These are phyloP conservation scores for Irpex lacteus DNA, from an alignment of 1,284 basidiomycete species.

Conservation along the genomic window DNA sequence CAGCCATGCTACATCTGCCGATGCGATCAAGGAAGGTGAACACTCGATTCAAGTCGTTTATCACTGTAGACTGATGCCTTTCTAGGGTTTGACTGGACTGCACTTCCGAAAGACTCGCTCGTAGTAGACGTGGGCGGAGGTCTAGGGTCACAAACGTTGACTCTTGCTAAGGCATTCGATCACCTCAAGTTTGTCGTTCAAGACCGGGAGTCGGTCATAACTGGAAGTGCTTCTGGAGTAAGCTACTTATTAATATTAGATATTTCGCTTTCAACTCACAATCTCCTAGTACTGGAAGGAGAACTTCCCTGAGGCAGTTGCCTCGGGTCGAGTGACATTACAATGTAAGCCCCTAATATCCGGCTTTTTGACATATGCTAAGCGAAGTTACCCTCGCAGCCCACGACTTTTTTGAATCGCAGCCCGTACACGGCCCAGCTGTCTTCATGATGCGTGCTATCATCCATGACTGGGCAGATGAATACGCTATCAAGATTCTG, in stretches of 20 bases:
- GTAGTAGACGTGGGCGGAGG: constrained; percentile 26
- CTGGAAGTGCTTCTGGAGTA: constrained; percentile 14
- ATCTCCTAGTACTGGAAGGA: constrained; percentile 8
- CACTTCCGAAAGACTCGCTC: constrained; percentile 2
- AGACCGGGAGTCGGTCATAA: constrained; percentile 28
- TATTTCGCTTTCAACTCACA: too few relatives aligned
- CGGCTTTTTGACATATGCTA: background rate
- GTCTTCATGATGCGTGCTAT: constrained; percentile 27
- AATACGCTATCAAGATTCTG: constrained; percentile 21
- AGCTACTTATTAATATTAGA: background rate
- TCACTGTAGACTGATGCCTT: background rate
- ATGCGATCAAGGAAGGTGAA: constrained; percentile 13
- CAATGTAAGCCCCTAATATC: constrained; percentile 10
- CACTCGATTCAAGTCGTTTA: constrained; percentile 7
- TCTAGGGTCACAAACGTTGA: constrained; percentile 20
- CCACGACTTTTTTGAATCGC: constrained; percentile 31
- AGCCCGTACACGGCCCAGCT: constrained; percentile 23
- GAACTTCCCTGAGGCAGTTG: constrained; percentile 6
- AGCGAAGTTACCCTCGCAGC: background rate
- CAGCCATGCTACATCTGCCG: background rate
- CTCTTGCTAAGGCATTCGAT: constrained; percentile 18
- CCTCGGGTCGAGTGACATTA: constrained; percentile 10
- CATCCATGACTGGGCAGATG: constrained; percentile 29
- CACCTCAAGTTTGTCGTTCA: constrained; percentile 24
- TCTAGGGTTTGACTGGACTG: constrained; percentile 15